Base-by-base conservation (phyloP, 1,139 yeast species). In the Entelexis sorbosivorans region DNA sequence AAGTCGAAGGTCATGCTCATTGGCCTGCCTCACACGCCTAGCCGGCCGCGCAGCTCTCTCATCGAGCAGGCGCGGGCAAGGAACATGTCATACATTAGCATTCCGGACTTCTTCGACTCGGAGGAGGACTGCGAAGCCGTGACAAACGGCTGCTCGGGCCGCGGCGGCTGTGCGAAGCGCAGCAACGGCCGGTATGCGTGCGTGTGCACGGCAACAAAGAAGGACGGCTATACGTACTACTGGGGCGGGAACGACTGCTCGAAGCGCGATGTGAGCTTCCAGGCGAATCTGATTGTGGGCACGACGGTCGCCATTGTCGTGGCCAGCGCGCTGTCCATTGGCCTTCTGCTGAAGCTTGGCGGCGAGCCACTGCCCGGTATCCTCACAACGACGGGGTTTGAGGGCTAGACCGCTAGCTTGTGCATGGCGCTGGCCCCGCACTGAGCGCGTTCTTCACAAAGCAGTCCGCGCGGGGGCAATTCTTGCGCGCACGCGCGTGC, bases 201-300 rank as follows among this genome's bases (percentile, higher is more conserved):
- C 68, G 68, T 70, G 44, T 56, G 58, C 48, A 10, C 10, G 33
- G 66, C 83, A 16, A 72, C 80, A 19, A 69, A 65, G 45, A 66
- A 66, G 35, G 49, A 19, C 20, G 68, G 71, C 50, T 62, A 62
- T 59, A 81, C 87, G 29, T 78, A 81, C 43, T 66, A 69, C 56
- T 82, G 87, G 86, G 75, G 80, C 3, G 91, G 91, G 32, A 65
- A 61, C 53, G 78, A 79, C 56, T 82, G 91, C 66, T 71, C 75
- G 59, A 81, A 82, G 72, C 73, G 72, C 61, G 88, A 83, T 60
- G 73, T 81, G 53, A 73, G 82, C 42, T 72, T 76, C 1, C 78
- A 78, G 64, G 79, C 83, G 56, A 77, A 82, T 61, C 71, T 83
- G 60, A 73, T 82, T 59, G 73, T 82, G 58, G 82, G 89, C 87